These are phyloP conservation scores for Edaphochlamys debaryana DNA, from an alignment of 139 green algal species.

Conservation along the genomic window DNA sequence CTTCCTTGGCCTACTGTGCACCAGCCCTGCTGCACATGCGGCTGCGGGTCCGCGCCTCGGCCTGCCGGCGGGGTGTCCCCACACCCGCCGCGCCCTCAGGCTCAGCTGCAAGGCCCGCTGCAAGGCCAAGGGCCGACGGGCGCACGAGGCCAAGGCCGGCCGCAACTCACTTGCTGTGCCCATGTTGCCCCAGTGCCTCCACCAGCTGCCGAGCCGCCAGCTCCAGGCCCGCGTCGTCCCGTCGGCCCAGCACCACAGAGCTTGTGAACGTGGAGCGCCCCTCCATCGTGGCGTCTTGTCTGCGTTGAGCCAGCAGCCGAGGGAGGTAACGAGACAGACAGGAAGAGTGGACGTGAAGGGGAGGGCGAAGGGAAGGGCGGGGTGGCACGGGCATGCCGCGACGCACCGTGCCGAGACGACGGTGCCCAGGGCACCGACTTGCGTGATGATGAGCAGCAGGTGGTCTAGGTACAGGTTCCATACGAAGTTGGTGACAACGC, in stretches of 20 bases:
- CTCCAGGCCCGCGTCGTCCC: constrained; percentile 56
- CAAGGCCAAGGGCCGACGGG: no score
- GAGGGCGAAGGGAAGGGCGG: background rate
- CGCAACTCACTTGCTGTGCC: constrained; percentile 43
- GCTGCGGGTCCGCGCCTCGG: no score
- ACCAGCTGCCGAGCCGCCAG: constrained; percentile 58
- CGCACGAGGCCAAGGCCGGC: no score
- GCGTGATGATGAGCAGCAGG: constrained; percentile 55
- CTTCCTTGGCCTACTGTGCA: no score
- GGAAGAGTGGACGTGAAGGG: no score
- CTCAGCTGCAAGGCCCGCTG: no score
- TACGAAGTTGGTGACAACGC: constrained; percentile 50
- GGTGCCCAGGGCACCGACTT: constrained; percentile 58
- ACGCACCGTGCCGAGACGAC: constrained; percentile 42
- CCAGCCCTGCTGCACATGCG: no score
- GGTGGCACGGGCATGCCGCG: background rate
- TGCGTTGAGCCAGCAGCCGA: no score
- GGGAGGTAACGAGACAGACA: background rate
- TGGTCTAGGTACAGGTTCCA: constrained; percentile 55
- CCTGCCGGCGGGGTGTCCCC: no score
- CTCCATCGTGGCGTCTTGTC: constrained; percentile 55
- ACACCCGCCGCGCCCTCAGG: no score
- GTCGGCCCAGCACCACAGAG: constrained; percentile 46
- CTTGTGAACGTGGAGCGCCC: constrained; percentile 59
- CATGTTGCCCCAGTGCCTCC: constrained; percentile 26